These are phyloP conservation scores for Pichia occidentalis DNA, from an alignment of 805 yeast species.

Conservation along the genomic window DNA sequence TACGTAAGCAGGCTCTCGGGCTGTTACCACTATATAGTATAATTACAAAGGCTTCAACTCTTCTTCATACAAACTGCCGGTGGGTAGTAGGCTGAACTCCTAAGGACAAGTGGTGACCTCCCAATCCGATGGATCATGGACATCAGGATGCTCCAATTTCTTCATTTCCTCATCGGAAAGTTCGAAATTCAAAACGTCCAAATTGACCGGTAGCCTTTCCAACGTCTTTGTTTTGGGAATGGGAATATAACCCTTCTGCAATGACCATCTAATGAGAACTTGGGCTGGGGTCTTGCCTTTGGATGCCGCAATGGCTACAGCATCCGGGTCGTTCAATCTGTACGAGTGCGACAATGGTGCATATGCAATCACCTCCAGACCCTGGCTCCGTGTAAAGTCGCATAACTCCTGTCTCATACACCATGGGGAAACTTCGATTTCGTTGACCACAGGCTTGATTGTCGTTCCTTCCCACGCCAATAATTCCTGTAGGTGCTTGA, in stretches of 20 bases:
- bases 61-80: no score
- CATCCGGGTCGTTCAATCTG: constrained; percentile 48
- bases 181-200: constrained; percentile 47
- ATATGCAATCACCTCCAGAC: constrained; percentile 64
- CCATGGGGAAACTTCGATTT: constrained; percentile 84
- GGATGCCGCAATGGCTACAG: constrained; percentile 42
- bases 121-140: constrained; percentile 73
- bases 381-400: constrained; percentile 48
- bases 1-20: no score
- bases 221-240: constrained; percentile 58
- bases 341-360: constrained; percentile 67
- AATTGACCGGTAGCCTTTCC: constrained; percentile 46
- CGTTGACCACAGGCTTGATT: constrained; percentile 66
- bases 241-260: constrained; percentile 64
- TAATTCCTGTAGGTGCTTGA: constrained; percentile 52
- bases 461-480: constrained; percentile 48
- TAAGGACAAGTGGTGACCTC: constrained; percentile 58
- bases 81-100: neutral
- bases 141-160: constrained; percentile 41
- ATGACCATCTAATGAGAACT: constrained; percentile 65
- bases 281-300: constrained; percentile 51
- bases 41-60: no score
- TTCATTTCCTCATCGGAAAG: constrained; percentile 37
- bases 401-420: constrained; percentile 60
- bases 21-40: no score